phyloP scores from a whole-genome alignment of 371 early-diverging fungal species.

The Circinella minor region DNA sequence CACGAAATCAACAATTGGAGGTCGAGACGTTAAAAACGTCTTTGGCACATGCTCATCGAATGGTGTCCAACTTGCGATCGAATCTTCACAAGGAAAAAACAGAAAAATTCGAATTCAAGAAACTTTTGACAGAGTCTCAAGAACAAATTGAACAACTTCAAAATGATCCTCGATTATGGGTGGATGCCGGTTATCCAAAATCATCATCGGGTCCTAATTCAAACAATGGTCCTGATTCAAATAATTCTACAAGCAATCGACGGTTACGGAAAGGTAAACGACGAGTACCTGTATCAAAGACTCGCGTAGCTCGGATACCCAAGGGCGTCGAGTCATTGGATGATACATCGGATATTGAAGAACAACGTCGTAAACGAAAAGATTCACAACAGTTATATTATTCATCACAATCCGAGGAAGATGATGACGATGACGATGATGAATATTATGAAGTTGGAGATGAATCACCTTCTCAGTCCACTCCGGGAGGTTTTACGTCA shows the following conservation, averaged over 20 bases:
- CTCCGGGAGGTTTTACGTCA: conserved; percentile 27
- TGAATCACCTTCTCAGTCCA: not conserved
- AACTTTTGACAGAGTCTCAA: conserved; percentile 64
- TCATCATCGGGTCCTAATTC: conserved; percentile 10
- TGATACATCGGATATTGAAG: conserved; percentile 24
- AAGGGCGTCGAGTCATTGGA: conserved; percentile 23
- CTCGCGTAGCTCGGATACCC: conserved; percentile 18
- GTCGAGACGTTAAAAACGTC: conserved; percentile 51
- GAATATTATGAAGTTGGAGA: conserved; percentile 21
- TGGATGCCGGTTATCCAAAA: conserved; percentile 31
- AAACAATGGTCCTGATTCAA: conserved; percentile 3
- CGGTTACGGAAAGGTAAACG: conserved; percentile 26
- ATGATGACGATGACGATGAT: conserved; percentile 28
- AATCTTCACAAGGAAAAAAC: conserved; percentile 54
- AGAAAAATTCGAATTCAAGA: conserved; percentile 67
- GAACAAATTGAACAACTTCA: conserved; percentile 66
- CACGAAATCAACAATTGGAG: conserved; percentile 44
- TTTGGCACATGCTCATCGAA: conserved; percentile 53
- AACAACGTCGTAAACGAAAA: conserved; percentile 22
- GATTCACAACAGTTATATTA: conserved; percentile 30
- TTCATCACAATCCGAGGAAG: conserved; percentile 31
- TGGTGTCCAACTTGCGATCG: conserved; percentile 50
- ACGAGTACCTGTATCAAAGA: conserved; percentile 22
- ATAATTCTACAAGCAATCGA: not conserved
- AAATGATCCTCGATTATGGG: conserved; percentile 57